Base-by-base conservation (phyloP, 768 basidiomycete genomes). In the Hydnomerulius pinastri region DNA sequence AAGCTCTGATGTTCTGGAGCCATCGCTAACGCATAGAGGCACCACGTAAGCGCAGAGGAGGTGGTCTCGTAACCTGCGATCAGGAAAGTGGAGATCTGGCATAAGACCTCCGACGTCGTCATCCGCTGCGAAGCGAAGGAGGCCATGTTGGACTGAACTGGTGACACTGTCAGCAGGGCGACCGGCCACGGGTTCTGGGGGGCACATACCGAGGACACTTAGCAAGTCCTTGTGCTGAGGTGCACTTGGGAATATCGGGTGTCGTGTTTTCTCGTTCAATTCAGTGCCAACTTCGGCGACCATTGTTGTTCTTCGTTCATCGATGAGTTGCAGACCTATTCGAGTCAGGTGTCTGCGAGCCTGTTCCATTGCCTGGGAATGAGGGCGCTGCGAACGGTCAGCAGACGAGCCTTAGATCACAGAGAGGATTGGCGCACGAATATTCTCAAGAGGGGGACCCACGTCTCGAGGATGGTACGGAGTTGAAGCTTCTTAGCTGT, bases 21-120 rank as follows among this genome's bases (percentile, higher is more conserved):
- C 47, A 73, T 70, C 6, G 77, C 68, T 46, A 87, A 76, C 36
- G 78, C 75, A 61, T 82, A 83, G 3, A 87, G 70, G 47, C 78
- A 78, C 84, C 84, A 88, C 6, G 81, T 74, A 13, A 86, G 69
- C 4, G 82, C 79, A 6, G 74, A 74, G 1, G 80, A 73, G 15
- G 78, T 78, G 1, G 83, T 84, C 62, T 87, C 85, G 68, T 87
- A 79, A 10, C 86, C 85, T 4, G 82, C 81, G 12, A 79, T 73
- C 25, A 86, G 71, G 61, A 86, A 85, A 0, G 82, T 85, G 10
- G 79, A 77, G 53, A 86, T 85, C 55, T 85, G 86, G 56, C 74
- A 81, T 20, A 82, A 68, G 2, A 80, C 75, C 53, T 88, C 83
- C n/a, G 72, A 65, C 30, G 77, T 73, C 10, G 77, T 73, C 72